phyloP scores from a whole-genome alignment of 805 yeast species.

The Ogataea pilisensis region DNA sequence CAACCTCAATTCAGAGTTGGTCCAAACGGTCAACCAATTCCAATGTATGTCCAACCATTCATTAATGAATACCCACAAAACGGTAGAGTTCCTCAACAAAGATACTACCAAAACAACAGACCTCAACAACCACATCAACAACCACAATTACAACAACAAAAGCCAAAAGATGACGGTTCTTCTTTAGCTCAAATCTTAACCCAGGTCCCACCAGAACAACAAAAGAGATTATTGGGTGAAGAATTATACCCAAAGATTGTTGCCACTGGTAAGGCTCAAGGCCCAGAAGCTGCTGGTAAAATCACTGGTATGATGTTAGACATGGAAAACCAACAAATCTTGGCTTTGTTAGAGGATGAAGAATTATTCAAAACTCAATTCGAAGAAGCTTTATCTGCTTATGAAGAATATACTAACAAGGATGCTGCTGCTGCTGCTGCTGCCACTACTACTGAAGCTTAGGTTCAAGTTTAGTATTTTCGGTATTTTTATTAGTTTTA shows the following conservation, averaged over 20 bases:
- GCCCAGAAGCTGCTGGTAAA: conserved; percentile 95
- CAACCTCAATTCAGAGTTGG: conserved; percentile 61
- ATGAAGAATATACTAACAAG: conserved; percentile 79
- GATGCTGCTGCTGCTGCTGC: too few species aligned
- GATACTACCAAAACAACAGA: conserved; percentile 45
- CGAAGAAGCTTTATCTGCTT: conserved; percentile 91
- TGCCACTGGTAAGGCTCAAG: conserved; percentile 80
- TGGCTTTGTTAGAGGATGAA: conserved; percentile 85
- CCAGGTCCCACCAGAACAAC: conserved; percentile 77
- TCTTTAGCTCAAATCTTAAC: conserved; percentile 59
- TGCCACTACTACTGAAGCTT: conserved; percentile 20
- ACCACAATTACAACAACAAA: conserved; percentile 14
- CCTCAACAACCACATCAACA: conserved; percentile 19
- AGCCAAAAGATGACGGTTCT: conserved; percentile 27
- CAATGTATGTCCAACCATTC: conserved; percentile 82
- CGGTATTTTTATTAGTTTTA: conserved; percentile 4
- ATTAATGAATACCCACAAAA: conserved; percentile 62
- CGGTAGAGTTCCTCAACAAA: conserved; percentile 42
- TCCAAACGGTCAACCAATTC: conserved; percentile 80
- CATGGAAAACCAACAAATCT: conserved; percentile 86
- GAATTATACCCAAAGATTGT: conserved; percentile 91
- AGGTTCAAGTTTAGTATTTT: conserved; percentile 13
- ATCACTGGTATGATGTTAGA: conserved; percentile 98
- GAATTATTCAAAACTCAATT: conserved; percentile 85
- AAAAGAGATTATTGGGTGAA: conserved; percentile 97